Evolutionary conservation across 2,329 filamentous ascomycete genomes (phyloP).

Genomic region (Alternaria sp.): DNA sequence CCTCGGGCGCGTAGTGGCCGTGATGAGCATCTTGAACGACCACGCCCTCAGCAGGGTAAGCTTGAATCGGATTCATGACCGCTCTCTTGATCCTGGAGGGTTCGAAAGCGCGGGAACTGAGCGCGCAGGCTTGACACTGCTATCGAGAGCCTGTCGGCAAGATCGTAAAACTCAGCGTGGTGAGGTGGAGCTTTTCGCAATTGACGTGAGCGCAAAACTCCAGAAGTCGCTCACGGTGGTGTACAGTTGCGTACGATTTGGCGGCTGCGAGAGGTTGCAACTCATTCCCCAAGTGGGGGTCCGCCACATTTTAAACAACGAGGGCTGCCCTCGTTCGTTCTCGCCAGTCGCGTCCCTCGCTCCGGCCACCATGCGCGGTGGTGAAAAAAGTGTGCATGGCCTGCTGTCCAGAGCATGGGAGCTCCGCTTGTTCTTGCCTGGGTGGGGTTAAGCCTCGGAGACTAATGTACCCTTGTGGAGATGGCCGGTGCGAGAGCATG

Average conservation of each 20-base stretch:
- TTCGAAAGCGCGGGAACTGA: not conserved
- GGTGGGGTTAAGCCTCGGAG: conserved; percentile 25
- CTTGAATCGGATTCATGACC: conserved; percentile 20
- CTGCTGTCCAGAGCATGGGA: conserved; percentile 14
- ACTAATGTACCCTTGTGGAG: conserved; percentile 7
- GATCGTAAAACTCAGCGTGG: not conserved
- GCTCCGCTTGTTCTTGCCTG: conserved; percentile 10
- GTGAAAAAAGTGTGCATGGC: conserved; percentile 33
- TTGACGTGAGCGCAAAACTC: conserved; percentile 51
- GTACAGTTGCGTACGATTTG: conserved; percentile 6
- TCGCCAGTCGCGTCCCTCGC: conserved; percentile 7
- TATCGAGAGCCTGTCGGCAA: not conserved
- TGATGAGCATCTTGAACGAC: conserved; percentile 26
- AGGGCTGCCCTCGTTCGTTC: not conserved
- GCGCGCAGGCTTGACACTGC: not conserved
- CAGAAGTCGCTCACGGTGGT: conserved; percentile 49
- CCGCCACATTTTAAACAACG: conserved; percentile 31
- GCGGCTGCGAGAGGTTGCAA: conserved; percentile 8
- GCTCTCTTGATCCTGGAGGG: not conserved
- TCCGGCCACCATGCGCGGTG: conserved; percentile 8
- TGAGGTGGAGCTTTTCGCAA: conserved; percentile 44
- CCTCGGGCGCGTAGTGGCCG: conserved; percentile 18
- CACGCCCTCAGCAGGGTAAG: conserved; percentile 17
- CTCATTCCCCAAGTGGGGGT: conserved; percentile 13
- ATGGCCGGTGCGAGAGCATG: conserved; percentile 6